phyloP scores from a whole-genome alignment of 139 green algal genomes.

The Micromonas commoda region DNA sequence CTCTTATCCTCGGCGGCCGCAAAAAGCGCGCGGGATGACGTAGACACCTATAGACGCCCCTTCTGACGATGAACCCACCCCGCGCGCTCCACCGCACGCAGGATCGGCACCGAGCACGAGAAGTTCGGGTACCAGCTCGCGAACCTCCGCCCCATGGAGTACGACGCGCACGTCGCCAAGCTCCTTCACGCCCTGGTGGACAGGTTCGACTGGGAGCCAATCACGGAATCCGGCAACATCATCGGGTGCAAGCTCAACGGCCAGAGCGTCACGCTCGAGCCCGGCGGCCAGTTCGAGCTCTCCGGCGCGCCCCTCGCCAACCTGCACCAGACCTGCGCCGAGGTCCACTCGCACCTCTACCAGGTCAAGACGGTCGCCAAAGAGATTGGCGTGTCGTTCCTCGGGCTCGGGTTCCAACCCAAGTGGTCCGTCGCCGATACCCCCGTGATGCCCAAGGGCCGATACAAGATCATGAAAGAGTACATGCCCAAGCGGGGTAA shows the following conservation, averaged over 20 bases:
- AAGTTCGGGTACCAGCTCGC: constrained; percentile 85
- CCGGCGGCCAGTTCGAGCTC: constrained; percentile 97
- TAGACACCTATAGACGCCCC: too few relatives aligned
- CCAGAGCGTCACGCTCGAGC: constrained; percentile 92
- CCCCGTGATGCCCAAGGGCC: constrained; percentile 89
- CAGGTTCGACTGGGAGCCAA: constrained; percentile 78
- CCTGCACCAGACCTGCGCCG: constrained; percentile 89
- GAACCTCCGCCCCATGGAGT: constrained; percentile 57
- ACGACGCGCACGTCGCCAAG: constrained; percentile 47
- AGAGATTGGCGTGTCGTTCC: constrained; percentile 71
- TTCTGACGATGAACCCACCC: too few relatives aligned
- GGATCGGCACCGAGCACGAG: constrained; percentile 98
- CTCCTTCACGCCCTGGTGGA: constrained; percentile 5
- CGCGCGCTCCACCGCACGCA: constrained; percentile 31
- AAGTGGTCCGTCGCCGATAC: constrained; percentile 76
- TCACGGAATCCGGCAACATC: constrained; percentile 77
- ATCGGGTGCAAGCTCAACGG: constrained; percentile 77
- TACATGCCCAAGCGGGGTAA: constrained; percentile 56
- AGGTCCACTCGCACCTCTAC: constrained; percentile 92
- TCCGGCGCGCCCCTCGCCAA: constrained; percentile 57
- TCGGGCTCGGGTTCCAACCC: constrained; percentile 87
- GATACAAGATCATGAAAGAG: constrained; percentile 62
- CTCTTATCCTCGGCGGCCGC: too few relatives aligned
- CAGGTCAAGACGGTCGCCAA: constrained; percentile 78
- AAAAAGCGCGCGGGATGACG: too few relatives aligned